Percentiles rank a stretch among this genome's conserved stretches.
Evolutionary conservation across 495 filamentous ascomycete genomes (phyloP).

Genomic region (Penicillium odoratum): DNA sequence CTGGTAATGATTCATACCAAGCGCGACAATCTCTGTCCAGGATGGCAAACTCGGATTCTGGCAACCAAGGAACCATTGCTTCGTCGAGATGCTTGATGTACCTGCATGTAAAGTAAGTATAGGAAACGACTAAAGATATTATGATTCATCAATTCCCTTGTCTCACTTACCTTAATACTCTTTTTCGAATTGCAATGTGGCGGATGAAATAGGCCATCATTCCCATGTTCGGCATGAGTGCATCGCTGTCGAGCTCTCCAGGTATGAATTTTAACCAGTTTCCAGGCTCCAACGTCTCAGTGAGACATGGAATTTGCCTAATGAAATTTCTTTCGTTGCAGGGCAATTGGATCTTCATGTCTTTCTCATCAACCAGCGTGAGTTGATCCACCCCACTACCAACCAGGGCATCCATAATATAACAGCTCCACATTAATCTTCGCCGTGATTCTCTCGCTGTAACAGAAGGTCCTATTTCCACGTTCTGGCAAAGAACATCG

Average conservation of each 20-base stretch:
- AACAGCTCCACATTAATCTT: constrained; percentile 42
- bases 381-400: constrained; percentile 38
- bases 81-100: constrained; percentile 36
- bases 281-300: constrained; percentile 27
- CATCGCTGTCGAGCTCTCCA: constrained; percentile 13
- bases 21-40: constrained; percentile 27
- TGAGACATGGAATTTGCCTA: constrained; percentile 30
- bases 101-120: constrained; percentile 1
- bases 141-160: neutral
- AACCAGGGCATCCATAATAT: constrained; percentile 38
- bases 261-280: constrained; percentile 27
- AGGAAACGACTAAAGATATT: neutral
- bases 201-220: constrained; percentile 36
- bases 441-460: constrained; percentile 32
- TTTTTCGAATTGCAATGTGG: constrained; percentile 32
- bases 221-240: constrained; percentile 28
- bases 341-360: constrained; percentile 41
- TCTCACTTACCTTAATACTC: constrained; percentile 21
- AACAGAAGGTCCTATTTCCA: constrained; percentile 18
- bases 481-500: constrained; percentile 33
- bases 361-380: constrained; percentile 31
- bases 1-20: constrained; percentile 32
- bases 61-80: constrained; percentile 31
- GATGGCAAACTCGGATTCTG: constrained; percentile 29
- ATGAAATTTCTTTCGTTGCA: constrained; percentile 33